Percentiles rank a stretch among this genome's conserved stretches.
These are phyloP conservation scores for Zalaria sp. DNA, from an alignment of 2,329 filamentous ascomycete genomes.

Conservation along the genomic window DNA sequence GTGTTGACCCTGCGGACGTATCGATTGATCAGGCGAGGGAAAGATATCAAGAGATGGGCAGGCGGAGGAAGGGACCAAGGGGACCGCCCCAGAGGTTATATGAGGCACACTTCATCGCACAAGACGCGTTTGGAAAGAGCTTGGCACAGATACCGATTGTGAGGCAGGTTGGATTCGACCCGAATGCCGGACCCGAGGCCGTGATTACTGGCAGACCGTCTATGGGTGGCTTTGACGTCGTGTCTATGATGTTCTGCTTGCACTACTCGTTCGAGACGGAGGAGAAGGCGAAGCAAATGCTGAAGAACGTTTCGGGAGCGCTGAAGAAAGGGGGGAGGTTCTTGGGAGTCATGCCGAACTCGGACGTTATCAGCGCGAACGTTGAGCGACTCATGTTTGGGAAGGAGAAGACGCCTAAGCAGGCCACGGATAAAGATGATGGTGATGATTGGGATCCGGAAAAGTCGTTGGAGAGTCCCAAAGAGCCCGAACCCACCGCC, in stretches of 20 bases:
- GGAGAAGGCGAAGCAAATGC: slow-evolving; percentile 77
- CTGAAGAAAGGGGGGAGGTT: slow-evolving; percentile 91
- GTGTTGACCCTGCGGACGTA: slow-evolving; percentile 81
- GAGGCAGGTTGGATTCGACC: slow-evolving; percentile 74
- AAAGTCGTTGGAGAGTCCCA: slow-evolving; percentile 18
- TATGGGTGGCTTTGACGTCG: slow-evolving; percentile 77
- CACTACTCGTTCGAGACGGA: slow-evolving; percentile 97
- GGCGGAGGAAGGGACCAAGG: slow-evolving; percentile 32
- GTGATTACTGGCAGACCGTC: slow-evolving; percentile 52
- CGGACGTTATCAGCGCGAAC: slow-evolving; percentile 67
- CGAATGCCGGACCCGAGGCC: slow-evolving; percentile 45
- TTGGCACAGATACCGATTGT: slow-evolving; percentile 73
- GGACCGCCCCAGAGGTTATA: slow-evolving; percentile 48
- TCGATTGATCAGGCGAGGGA: slow-evolving; percentile 84
- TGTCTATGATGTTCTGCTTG: slow-evolving; percentile 99
- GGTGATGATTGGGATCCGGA: slow-evolving; percentile 30
- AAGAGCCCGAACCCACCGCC: slow-evolving; percentile 15
- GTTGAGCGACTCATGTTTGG: slow-evolving; percentile 62
- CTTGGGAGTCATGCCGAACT: slow-evolving; percentile 93
- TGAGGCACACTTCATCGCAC: slow-evolving; percentile 74
- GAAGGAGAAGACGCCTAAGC: slow-evolving; percentile 17
- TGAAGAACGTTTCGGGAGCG: slow-evolving; percentile 78
- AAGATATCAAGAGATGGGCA: slow-evolving; percentile 61
- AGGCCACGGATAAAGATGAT: slow-evolving; percentile 24
- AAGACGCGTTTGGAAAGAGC: slow-evolving; percentile 83